Percentiles rank a stretch among this genome's conserved stretches.
Evolutionary conservation across 108 stramenopile species (phyloP).

Genomic region (Pseudonitzschia multistriata): DNA sequence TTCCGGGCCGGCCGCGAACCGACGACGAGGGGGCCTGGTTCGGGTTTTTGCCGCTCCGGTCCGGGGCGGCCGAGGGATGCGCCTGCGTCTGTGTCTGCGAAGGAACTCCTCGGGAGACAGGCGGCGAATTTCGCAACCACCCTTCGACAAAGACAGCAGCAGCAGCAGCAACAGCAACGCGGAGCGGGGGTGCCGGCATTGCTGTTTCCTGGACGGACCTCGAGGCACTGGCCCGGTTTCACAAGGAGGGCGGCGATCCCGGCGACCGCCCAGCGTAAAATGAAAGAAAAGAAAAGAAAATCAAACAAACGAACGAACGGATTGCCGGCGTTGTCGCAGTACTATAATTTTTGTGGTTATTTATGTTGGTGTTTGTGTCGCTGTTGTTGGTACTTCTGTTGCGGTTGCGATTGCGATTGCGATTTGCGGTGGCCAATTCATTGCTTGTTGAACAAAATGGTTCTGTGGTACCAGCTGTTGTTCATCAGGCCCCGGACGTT

Average conservation of each 20-base stretch:
- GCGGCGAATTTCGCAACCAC: too few species aligned
- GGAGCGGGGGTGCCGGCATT: neutral
- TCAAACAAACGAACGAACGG: too few species aligned
- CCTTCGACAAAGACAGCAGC: neutral
- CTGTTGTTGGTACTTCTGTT: too few species aligned
- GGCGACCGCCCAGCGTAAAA: too few species aligned
- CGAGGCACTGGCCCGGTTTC: neutral
- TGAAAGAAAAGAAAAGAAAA: neutral
- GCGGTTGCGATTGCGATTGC: too few species aligned
- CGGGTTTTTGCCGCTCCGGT: constrained; percentile 21
- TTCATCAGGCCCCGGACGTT: constrained; percentile 84
- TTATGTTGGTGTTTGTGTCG: too few species aligned
- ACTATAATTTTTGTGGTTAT: too few species aligned
- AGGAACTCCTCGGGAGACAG: too few species aligned
- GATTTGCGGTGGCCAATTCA: too few species aligned
- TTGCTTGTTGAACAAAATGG: neutral
- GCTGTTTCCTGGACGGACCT: constrained; percentile 5
- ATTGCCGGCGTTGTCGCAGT: too few species aligned
- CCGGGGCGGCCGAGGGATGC: constrained; percentile 13
- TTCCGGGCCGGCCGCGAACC: neutral
- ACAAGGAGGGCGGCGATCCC: neutral
- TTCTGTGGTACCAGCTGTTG: constrained; percentile 67
- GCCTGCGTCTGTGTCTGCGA: constrained; percentile 28
- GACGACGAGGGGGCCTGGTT: constrained; percentile 11
- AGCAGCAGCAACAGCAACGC: neutral